Conservation (phyloP, 73 alveolate genomes). For the Paramecium biaurelia region DNA sequence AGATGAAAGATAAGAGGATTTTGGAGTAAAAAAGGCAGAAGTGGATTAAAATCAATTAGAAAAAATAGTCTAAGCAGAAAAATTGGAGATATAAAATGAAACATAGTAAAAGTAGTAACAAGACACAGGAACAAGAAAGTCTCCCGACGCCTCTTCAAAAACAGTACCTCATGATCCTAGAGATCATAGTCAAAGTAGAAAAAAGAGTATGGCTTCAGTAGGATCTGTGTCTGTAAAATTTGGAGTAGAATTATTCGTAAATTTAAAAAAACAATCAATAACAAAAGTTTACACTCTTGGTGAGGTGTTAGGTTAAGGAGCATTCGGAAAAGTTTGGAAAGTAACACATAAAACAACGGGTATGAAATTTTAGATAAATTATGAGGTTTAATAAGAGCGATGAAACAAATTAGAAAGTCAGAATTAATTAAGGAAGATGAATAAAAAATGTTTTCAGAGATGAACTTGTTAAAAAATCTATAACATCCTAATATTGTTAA, state of each 20-base stretch:
- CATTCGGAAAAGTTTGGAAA: slow-evolving; percentile 44
- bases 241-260: slow-evolving; percentile 36
- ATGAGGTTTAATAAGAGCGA: slow-evolving; percentile 71
- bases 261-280: slow-evolving; percentile 1
- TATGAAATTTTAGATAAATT: background rate
- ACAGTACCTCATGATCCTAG: background rate
- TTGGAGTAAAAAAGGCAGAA: background rate
- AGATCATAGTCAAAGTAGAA: slow-evolving; percentile 48
- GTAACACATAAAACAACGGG: slow-evolving; percentile 45
- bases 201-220: background rate
- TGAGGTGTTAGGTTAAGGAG: slow-evolving; percentile 34
- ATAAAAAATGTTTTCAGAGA: slow-evolving; percentile 67
- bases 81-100: background rate
- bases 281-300: slow-evolving; percentile 8
- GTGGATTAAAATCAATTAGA: background rate
- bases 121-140: slow-evolving; percentile 6
- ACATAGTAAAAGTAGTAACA: background rate
- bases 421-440: slow-evolving; percentile 58
- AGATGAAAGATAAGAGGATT: background rate
- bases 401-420: slow-evolving; percentile 88
- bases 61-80: background rate
- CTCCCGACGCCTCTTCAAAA: background rate
- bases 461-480: slow-evolving; percentile 77
- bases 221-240: background rate
- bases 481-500: slow-evolving; percentile 92